Evolutionary conservation across 257 asterid species (phyloP), one percentile per base, ranked within the genome.

Genomic region (Parsonsia alboflavescens): DNA sequence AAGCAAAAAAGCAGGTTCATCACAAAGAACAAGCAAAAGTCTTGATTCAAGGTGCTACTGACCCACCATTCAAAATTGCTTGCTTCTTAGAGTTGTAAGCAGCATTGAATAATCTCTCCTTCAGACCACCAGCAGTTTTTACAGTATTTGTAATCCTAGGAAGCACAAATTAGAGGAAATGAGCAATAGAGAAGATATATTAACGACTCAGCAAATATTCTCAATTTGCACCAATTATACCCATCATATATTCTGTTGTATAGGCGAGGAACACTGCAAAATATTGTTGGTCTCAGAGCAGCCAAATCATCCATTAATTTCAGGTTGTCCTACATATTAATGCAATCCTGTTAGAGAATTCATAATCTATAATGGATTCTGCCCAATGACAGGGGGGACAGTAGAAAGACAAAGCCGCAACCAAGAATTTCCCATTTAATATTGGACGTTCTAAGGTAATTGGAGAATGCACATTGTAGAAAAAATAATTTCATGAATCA

Each of bases 191-290:
- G 50, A 53, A 71, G 57, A 79, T 49, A 70, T 68, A 72, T 41
- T 44, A 77, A 75, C 68, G 45, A 80, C 76, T 65, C 67, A 46
- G 48, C 52, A 33, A 33, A 33, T 33, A 33, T 33, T 33, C 39
- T 48, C 67, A 72, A 30, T 72, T 73, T 57, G 48, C 53, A 66
- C 77, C 41, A 64, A 39, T 70, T n/a, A 69, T 89, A 94, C 99
- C 97, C 97, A 53, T 91, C 96, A 83, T 94, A 94, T 79, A 94
- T 94, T 82, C 97, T 85, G 87, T 93, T 93, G 96, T 88, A 89
- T n/a, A 94, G 88, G 66, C 99, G 97, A 79, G 99, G 99, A 77
- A 94, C 99, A 76, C 99, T 94, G 80, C 96, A 81, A 88, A 94
- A 94, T 76, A 92, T 77, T 61, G 99, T 94, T 80, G 99, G 99